phyloP scores from a whole-genome alignment of 306 rosid genomes.

The Cucurbita argyrosperma region DNA sequence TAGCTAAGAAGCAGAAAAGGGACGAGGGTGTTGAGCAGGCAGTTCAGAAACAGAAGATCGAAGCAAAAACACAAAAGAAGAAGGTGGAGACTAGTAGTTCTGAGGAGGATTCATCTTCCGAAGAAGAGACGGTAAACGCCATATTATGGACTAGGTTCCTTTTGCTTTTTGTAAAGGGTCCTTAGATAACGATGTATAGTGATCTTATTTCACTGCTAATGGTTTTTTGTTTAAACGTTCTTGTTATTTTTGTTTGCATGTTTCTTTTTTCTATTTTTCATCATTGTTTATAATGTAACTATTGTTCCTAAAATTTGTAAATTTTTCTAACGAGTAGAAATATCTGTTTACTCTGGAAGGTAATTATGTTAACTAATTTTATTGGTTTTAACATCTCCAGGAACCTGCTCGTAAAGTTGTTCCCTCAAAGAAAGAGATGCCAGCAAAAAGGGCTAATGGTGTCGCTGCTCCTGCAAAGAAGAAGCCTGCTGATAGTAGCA shows the following conservation, averaged over 20 bases:
- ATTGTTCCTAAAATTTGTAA: not conserved
- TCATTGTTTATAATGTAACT: no score
- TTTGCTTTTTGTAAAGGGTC: not conserved
- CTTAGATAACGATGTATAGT: not conserved
- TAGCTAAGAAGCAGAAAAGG: slow-evolving; percentile 54
- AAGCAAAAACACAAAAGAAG: slow-evolving; percentile 29
- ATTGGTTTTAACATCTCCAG: not conserved
- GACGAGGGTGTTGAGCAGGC: slow-evolving; percentile 29
- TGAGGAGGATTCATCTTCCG: slow-evolving; percentile 34
- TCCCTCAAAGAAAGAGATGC: slow-evolving; percentile 11
- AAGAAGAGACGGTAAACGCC: slow-evolving; percentile 39
- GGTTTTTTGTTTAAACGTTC: no score
- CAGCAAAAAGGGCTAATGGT: slow-evolving; percentile 37
- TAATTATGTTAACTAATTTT: not conserved
- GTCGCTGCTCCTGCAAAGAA: slow-evolving; percentile 13
- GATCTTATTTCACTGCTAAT: not conserved
- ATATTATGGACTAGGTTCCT: not conserved
- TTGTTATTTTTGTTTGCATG: no score
- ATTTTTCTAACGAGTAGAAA: not conserved
- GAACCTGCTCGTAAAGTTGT: slow-evolving; percentile 22
- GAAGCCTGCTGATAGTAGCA: slow-evolving; percentile 1
- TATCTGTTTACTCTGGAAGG: not conserved
- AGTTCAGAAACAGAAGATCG: slow-evolving; percentile 36
- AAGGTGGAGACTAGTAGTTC: slow-evolving; percentile 36
- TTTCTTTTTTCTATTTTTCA: not conserved